Evolutionary conservation across 73 alveolate species (phyloP).

Genomic region (Effrenium voratum): DNA sequence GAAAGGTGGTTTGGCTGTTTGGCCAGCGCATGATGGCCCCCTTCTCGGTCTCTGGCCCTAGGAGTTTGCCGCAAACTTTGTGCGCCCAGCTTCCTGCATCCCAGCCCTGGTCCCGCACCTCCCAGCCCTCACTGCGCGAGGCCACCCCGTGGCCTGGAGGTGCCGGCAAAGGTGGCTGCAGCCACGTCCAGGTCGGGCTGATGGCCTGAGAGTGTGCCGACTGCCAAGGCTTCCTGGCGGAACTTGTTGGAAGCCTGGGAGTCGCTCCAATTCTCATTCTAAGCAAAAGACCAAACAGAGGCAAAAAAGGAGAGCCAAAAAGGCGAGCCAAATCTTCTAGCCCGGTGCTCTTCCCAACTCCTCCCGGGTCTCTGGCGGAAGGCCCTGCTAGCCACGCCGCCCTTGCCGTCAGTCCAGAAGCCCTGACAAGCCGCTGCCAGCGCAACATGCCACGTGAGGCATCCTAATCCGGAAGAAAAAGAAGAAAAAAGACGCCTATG

Average conservation of each 20-base stretch:
- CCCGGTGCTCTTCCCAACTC: too few species aligned
- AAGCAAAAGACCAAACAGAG: too few species aligned
- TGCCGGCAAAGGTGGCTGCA: conserved; percentile 68
- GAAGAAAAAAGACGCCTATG: too few species aligned
- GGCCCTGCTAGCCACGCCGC: conserved; percentile 23
- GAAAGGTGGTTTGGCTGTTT: too few species aligned
- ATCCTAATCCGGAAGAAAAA: too few species aligned
- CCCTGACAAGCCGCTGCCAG: not conserved
- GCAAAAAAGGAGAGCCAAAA: too few species aligned
- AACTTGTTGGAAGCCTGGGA: too few species aligned
- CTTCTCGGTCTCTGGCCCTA: too few species aligned
- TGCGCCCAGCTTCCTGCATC: too few species aligned
- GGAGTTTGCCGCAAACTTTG: not conserved
- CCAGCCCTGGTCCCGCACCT: not conserved
- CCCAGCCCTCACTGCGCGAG: not conserved
- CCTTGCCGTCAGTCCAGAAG: conserved; percentile 76
- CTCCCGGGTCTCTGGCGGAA: conserved; percentile 37
- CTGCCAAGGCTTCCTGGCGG: not conserved
- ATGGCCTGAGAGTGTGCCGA: conserved; percentile 3
- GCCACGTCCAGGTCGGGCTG: conserved; percentile 74
- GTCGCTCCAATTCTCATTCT: too few species aligned
- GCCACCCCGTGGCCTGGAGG: not conserved
- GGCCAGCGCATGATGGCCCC: not conserved
- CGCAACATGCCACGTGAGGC: not conserved
- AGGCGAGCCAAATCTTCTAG: too few species aligned